Evolutionary conservation across 2,329 filamentous ascomycete species (phyloP), one percentile per base, ranked within the genome.

Genomic region (Cercospora sp.): DNA sequence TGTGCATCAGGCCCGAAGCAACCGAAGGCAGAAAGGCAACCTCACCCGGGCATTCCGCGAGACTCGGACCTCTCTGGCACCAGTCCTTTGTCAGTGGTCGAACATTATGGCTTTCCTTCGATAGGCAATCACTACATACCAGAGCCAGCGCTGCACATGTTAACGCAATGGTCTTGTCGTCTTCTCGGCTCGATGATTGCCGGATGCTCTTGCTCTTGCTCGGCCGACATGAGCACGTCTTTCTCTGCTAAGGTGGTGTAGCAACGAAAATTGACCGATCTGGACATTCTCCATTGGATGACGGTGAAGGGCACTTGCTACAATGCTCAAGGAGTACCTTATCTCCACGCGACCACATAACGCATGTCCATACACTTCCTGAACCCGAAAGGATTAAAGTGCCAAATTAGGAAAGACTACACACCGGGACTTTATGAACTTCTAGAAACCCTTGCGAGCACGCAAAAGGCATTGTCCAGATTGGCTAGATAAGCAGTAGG

Each of bases 321-420:
- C 9, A 51, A 5, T 1, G 3, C 3, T 51, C 45, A 21, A 21
- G 18, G 21, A 51, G 18, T 40, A 16, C 34, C 6, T 1, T 16
- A 21, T 21, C 21, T 21, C 21, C 18, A 5, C 3, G 21, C 45
- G 45, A 51, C 45, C 45, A 51, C 45, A 26, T 13, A 7, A 5
- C 2, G 45, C 16, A 10, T 10, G 13, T 13, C 45, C 21, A 26
- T 51, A 51, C 45, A 51, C 45, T 3, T 51, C 18, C 18, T 24
- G 21, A 51, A 24, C 18, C 3, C 3, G 45, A 21, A 51, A 51
- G 45, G 45, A 51, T 24, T 51, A 26, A 6, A 51, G 53, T 26
- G 26, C 60, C 60, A 62, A 24, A 28, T 51, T 62, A 62, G 60
- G 60, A 24, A 45, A 62, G 58, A 21, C 58, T 61, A 61, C 58